Evolutionary conservation across 75 land plant genomes (phyloP), one percentile per base, ranked within the genome.

Genomic region (Pinus albicaulis): DNA sequence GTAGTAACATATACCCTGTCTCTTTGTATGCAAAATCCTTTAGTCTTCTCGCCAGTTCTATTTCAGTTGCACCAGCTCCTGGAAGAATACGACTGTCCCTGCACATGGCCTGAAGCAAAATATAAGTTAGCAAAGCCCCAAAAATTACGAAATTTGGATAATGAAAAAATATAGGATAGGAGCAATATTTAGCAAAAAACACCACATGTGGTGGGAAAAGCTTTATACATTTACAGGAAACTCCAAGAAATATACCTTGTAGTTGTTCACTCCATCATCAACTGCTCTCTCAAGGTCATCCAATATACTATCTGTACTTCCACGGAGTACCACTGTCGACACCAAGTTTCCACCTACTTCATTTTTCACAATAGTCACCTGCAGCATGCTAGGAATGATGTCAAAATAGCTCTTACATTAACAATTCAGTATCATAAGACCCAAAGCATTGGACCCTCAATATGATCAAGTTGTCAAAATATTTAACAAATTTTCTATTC

Each of bases 231-330:
- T 10, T 48, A 48, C 53, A 48, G 53, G 53, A 1, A 48, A 48
- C 53, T 48, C 53, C 52, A 71, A 38, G 31, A 71, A 57, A 34
- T 38, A 63, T 74, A 92, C 95, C 92, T 98, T 98, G 82, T 89
- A 98, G 24, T 90, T 86, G 80, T 98, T 98, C 15, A 98, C 99
- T 48, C 99, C 99, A 87, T 98, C 99, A 85, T 98, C 99, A 61
- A 98, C 92, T 44, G 99, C 98, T 74, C 99, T 89, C 82, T 98
- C 99, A 84, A 98, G 89, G 53, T 98, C 99, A 88, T 98, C 99
- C 73, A 98, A 75, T 57, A 95, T 87, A 74, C 99, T 98, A 72
- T 98, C 98, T 53, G 98, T 95, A 79, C 99, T 98, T 66, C 94
- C 99, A 60, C 99, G 87, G 26, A 98, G 71, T 48, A 95, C 96